These are phyloP conservation scores for Colletotrichum tamarilloi DNA, from an alignment of 2,329 filamentous ascomycete species.

Conservation along the genomic window DNA sequence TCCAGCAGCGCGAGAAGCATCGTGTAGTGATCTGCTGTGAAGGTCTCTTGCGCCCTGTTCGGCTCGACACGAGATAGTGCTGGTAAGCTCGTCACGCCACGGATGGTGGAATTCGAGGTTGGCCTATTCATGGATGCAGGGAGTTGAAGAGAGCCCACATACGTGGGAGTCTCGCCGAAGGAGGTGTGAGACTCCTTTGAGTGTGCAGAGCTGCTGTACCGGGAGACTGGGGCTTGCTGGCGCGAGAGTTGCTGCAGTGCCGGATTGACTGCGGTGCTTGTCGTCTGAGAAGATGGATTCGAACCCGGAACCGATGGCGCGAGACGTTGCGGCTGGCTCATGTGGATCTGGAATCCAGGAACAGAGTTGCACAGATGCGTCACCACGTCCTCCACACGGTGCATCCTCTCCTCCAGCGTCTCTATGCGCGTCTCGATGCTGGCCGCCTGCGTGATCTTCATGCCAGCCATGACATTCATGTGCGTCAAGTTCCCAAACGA, in stretches of 20 bases:
- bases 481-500: slow-evolving; percentile 61
- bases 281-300: slow-evolving; percentile 40
- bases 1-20: slow-evolving; percentile 64
- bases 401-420: slow-evolving; percentile 62
- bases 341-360: slow-evolving; percentile 51
- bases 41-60: slow-evolving; percentile 36
- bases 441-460: slow-evolving; percentile 68
- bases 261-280: slow-evolving; percentile 42
- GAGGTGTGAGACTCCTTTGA: slow-evolving; percentile 56
- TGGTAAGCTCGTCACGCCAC: slow-evolving; percentile 58
- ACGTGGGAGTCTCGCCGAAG: slow-evolving; percentile 59
- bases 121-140: slow-evolving; percentile 49
- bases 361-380: slow-evolving; percentile 60
- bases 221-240: slow-evolving; percentile 42
- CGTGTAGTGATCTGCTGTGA: slow-evolving; percentile 60
- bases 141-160: slow-evolving; percentile 55
- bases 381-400: slow-evolving; percentile 64
- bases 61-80: slow-evolving; percentile 47
- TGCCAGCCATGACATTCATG: slow-evolving; percentile 60
- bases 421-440: slow-evolving; percentile 65
- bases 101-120: slow-evolving; percentile 59
- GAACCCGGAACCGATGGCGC: slow-evolving; percentile 40
- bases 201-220: slow-evolving; percentile 49
- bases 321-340: slow-evolving; percentile 41
- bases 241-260: slow-evolving; percentile 44